These are phyloP conservation scores for Albifimbria verrucaria DNA, from an alignment of 2,329 filamentous ascomycete genomes.

Conservation along the genomic window DNA sequence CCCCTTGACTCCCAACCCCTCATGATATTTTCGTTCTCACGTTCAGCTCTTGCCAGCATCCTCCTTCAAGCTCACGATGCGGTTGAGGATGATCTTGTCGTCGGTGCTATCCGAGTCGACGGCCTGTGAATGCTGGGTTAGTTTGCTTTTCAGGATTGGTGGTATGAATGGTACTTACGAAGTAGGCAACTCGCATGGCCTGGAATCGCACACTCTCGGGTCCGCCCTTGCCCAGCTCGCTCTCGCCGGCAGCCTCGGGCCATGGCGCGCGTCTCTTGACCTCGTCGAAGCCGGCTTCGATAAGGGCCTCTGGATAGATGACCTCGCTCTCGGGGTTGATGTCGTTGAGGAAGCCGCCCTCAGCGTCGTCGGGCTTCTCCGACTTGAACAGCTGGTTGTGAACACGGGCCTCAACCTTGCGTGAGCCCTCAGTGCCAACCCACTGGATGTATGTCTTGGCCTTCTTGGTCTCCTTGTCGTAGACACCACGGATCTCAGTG, in stretches of 20 bases:
- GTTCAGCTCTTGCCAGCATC: conserved; percentile 62
- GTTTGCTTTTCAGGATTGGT: background rate
- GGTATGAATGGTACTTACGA: conserved; percentile 46
- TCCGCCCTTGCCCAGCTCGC: conserved; percentile 56
- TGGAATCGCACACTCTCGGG: conserved; percentile 84
- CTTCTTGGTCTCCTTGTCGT: conserved; percentile 68
- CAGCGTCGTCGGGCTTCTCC: conserved; percentile 72
- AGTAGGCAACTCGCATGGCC: conserved; percentile 84
- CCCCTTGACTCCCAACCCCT: too few relatives aligned
- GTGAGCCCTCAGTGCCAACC: conserved; percentile 66
- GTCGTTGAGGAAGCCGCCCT: conserved; percentile 78
- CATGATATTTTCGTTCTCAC: background rate
- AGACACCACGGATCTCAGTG: conserved; percentile 59
- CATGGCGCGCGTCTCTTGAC: conserved; percentile 71
- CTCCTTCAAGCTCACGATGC: conserved; percentile 90
- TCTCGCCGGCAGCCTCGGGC: conserved; percentile 75
- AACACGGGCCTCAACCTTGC: conserved; percentile 70
- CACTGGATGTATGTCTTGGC: conserved; percentile 88
- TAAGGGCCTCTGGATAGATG: conserved; percentile 71
- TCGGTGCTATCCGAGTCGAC: conserved; percentile 76
- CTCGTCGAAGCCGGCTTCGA: conserved; percentile 82
- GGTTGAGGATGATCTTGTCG: conserved; percentile 82
- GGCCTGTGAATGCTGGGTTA: conserved; percentile 37
- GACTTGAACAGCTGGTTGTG: conserved; percentile 85
- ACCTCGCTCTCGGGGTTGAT: conserved; percentile 82